Evolutionary conservation across 805 yeast species (phyloP), one percentile per base, ranked within the genome.

Genomic region (Suhomyces canberraensis): DNA sequence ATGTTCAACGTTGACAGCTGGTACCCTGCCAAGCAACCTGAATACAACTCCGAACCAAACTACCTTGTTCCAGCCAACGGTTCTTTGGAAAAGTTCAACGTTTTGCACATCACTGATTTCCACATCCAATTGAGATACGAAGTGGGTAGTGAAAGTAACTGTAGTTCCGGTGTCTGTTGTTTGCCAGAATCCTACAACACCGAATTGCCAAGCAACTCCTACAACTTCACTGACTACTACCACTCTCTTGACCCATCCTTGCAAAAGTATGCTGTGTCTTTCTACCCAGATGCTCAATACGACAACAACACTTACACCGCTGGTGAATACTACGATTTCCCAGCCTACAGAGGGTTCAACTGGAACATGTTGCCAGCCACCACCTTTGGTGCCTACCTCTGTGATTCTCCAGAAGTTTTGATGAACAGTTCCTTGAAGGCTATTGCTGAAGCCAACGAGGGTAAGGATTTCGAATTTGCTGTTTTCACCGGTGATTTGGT

Each of bases 401-500:
- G 89, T 60, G 90, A 82, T 53, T 61, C 84, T 4, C 88, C 90
- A 5, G 79, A 75, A 42, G 54, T 76, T 13, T 60, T 82, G 45
- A 62, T 82, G 47, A 81, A 80, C 53, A 74, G 75, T 44, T 73
- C 84, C 8, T 58, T 81, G 52, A 62, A 64, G 34, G 60, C 73
- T 17, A 63, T 75, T 33, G 54, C 44, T 4, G 56, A 65, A 14
- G 58, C 59, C 41, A 60, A 65, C 37, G 46, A 56, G 8, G 50
- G 61, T 27, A 42, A 69, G 25, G 47, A 63, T 7, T 81, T 73
- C 47, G 81, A 79, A 35, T 81, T 81, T 51, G 71, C 82, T 2
- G 57, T 82, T 25, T 82, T 82, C 66, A 82, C 88, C 4, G 89
- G 89, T 39, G 90, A 82, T 51, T 66, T 81, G 52, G 82, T 81